phyloP scores from a whole-genome alignment of 495 filamentous ascomycete genomes.

The Pseudevernia furfuracea region DNA sequence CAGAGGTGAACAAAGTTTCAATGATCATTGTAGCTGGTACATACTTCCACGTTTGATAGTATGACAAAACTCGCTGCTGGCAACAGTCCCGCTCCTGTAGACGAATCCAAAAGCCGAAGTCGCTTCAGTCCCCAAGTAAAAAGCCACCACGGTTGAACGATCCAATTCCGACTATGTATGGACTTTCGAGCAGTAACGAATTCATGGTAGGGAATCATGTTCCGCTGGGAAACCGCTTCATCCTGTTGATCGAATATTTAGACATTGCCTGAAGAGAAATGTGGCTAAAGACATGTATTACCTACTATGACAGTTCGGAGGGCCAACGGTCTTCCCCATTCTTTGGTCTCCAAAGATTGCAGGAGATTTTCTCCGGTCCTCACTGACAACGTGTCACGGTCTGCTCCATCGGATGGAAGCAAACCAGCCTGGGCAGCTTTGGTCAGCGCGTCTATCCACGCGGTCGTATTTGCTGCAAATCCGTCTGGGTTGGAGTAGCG shows the following conservation, averaged over 20 bases:
- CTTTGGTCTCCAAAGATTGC: conserved; percentile 60
- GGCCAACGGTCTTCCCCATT: conserved; percentile 79
- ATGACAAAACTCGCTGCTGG: conserved; percentile 37
- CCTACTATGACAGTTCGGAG: conserved; percentile 67
- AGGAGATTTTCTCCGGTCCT: conserved; percentile 61
- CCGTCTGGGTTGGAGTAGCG: conserved; percentile 81
- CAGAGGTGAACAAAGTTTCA: conserved; percentile 39
- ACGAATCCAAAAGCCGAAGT: conserved; percentile 52
- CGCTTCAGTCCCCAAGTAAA: conserved; percentile 70
- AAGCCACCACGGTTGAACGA: conserved; percentile 49
- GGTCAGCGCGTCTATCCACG: conserved; percentile 72
- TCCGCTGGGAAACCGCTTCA: conserved; percentile 60
- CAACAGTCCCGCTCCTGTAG: conserved; percentile 17
- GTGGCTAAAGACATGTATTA: conserved; percentile 10
- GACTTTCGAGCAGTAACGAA: conserved; percentile 54
- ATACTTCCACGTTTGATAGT: conserved; percentile 47
- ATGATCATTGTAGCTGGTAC: conserved; percentile 36
- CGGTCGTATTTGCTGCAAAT: conserved; percentile 73
- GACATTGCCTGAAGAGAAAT: not conserved
- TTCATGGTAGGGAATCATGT: conserved; percentile 59
- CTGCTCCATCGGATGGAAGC: conserved; percentile 38
- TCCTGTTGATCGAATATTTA: conserved; percentile 32
- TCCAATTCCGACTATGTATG: conserved; percentile 49
- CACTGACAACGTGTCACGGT: conserved; percentile 51
- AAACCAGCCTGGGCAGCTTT: conserved; percentile 59